Conservation (phyloP, 495 filamentous ascomycete genomes). For the Tuber melanosporum region DNA sequence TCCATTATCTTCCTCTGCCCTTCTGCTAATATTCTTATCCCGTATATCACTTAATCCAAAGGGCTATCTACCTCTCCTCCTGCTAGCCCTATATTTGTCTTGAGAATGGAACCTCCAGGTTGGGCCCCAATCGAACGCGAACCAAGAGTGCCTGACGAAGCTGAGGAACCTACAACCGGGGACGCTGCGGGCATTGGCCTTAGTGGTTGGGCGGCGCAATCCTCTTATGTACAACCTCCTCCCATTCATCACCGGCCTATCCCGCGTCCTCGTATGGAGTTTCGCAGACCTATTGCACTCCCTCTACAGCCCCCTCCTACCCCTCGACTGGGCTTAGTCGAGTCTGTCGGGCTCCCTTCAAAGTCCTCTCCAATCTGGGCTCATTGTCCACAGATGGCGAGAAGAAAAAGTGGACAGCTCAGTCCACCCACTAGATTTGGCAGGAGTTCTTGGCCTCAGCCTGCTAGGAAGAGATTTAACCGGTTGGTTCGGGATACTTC, state of each 20-base stretch:
- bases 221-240: neutral
- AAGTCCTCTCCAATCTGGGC: too few species aligned
- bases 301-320: too few species aligned
- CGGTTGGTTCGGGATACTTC: neutral
- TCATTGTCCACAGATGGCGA: too few species aligned
- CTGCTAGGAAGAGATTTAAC: neutral
- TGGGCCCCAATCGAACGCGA: neutral
- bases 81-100: neutral
- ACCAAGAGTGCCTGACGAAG: neutral
- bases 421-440: neutral
- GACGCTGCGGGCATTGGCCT: neutral
- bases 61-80: neutral
- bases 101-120: neutral
- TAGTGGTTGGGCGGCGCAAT: neutral
- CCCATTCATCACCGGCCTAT: too few species aligned
- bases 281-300: too few species aligned
- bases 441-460: neutral
- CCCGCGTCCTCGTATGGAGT: too few species aligned
- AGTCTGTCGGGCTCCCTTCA: too few species aligned
- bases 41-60: neutral
- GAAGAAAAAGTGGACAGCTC: too few species aligned
- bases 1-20: neutral
- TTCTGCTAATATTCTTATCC: neutral
- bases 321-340: too few species aligned
- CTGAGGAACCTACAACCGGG: neutral